Conservation (phyloP, 2,329 filamentous ascomycete species). For the Pseudogymnoascus sp. region DNA sequence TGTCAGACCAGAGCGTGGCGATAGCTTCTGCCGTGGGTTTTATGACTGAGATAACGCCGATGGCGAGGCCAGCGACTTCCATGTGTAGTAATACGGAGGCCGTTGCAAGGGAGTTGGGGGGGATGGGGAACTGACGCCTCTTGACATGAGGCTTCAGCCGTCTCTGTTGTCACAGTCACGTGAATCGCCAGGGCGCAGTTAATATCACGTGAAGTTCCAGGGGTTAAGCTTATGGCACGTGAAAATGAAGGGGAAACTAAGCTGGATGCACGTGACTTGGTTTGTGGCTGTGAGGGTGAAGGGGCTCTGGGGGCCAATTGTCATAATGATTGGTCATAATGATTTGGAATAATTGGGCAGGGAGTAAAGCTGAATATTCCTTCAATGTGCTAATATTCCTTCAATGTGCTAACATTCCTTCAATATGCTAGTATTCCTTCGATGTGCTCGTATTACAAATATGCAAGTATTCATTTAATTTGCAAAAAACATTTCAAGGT, state of each 20-base stretch:
- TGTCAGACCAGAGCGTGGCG: background rate
- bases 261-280: no score
- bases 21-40: constrained; percentile 2
- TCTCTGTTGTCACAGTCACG: background rate
- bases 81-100: background rate
- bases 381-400: no score
- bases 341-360: no score
- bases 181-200: background rate
- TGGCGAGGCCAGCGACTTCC: background rate
- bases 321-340: no score
- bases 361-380: no score
- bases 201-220: background rate
- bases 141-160: background rate
- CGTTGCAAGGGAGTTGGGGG: background rate
- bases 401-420: no score
- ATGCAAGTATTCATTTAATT: no score
- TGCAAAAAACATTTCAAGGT: no score
- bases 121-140: background rate
- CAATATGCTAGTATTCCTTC: no score
- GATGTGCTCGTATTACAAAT: no score
- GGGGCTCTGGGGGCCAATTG: no score
- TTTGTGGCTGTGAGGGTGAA: no score
- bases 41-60: background rate
- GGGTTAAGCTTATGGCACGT: background rate
- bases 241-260: background rate